Percentiles rank a stretch among this genome's conserved stretches.
Conservation (phyloP, 257 asterid species). For the Perilla frutescens region DNA sequence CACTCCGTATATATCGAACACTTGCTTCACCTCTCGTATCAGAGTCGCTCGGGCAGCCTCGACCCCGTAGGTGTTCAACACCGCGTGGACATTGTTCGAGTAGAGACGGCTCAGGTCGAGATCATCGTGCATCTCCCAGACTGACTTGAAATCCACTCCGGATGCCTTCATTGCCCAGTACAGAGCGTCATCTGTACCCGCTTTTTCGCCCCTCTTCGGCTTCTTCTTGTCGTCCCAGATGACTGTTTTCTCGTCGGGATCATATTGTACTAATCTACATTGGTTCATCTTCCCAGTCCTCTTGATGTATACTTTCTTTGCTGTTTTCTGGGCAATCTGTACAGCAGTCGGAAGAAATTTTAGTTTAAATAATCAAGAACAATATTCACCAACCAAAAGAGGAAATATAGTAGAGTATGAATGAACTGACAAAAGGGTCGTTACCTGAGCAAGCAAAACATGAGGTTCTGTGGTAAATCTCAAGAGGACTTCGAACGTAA, state of each 20-base stretch:
- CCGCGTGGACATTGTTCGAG: slow-evolving; percentile 69
- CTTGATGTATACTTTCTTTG: slow-evolving; percentile 75
- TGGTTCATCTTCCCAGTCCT: slow-evolving; percentile 72
- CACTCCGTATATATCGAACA: slow-evolving; percentile 88
- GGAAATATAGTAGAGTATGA: too few species aligned
- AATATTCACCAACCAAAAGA: too few species aligned
- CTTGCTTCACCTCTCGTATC: slow-evolving; percentile 79
- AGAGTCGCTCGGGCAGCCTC: slow-evolving; percentile 92
- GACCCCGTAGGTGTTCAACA: slow-evolving; percentile 79
- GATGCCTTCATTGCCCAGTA: slow-evolving; percentile 94
- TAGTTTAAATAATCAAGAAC: not conserved
- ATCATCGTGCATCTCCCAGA: slow-evolving; percentile 79
- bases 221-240: slow-evolving; percentile 68
- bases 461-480: slow-evolving; percentile 72
- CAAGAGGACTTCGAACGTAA: slow-evolving; percentile 60
- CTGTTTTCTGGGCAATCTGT: slow-evolving; percentile 86
- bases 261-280: slow-evolving; percentile 78
- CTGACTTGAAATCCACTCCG: slow-evolving; percentile 69
- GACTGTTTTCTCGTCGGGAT: slow-evolving; percentile 79
- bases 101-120: slow-evolving; percentile 76
- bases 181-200: slow-evolving; percentile 40
- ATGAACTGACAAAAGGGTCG: not conserved
- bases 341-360: slow-evolving; percentile 2
- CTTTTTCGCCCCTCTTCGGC: slow-evolving; percentile 41
- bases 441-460: slow-evolving; percentile 87